Base-by-base conservation (phyloP, 257 asterid species). In the Petunia secreta region DNA sequence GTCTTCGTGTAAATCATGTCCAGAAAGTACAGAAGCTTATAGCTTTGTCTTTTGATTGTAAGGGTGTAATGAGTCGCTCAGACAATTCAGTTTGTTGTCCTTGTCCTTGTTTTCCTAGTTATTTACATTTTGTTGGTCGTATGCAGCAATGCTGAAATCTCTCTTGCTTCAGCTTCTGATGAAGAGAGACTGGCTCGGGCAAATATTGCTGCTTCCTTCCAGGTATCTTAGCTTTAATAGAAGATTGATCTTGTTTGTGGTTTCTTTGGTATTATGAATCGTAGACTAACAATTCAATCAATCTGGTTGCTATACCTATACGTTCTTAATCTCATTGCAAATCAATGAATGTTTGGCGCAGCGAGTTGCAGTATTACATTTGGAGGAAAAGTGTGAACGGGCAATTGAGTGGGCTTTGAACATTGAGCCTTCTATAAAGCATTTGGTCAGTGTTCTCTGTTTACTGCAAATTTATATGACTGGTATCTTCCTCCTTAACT, bases 181-280 rank as follows among this genome's bases (percentile, higher is more conserved):
- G 91, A 88, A 87, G 98, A 96, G 64, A 89, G 96, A 80, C 80
- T 81, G 84, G 89, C 87, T 48, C 92, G 99, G 82, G 99, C 99
- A n/a, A 91, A 96, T 84, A 89, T 95, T 82, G 98, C 99, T 75
- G 98, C 99, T 82, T 94, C 99, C 59, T 96, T 96, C 86, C 99
- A 96, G 97, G 98, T 92, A 80, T 64, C 50, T 25, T 63, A 38
- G 43, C 0, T 52, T 34, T 77, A 38, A 4, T 16, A 60, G 53
- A 67, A 43, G 38, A 39, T 43, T 67, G 75, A 43, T 67, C 43
- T 52, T 50, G 4, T 50, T 25, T 2, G 7, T 48, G 69, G 37
- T 44, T 63, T 14, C 11, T 6, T 37, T 34, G 5, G 39, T 36
- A 48, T 13, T 73, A 73, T 48, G 14, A 73, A 73, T 39, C 52